A percentile compares a stretch with the other conserved stretches of the same genome.
These are phyloP conservation scores for Aspergillus sclerotiicarbonarius DNA, from an alignment of 495 filamentous ascomycete genomes.

Conservation along the genomic window DNA sequence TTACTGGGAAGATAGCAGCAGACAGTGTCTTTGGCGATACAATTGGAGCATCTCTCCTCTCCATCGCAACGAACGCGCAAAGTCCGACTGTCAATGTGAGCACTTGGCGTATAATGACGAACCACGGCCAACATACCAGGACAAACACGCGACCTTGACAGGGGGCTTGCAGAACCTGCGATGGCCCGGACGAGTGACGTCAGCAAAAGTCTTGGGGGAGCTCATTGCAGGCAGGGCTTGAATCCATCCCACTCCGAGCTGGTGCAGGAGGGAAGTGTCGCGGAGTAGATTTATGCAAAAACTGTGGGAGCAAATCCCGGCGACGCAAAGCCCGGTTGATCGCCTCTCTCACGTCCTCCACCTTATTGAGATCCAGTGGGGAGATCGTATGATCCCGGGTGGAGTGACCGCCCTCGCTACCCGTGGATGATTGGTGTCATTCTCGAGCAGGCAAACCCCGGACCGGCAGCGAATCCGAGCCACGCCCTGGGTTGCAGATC, in stretches of 20 bases:
- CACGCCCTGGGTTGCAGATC: too few relatives aligned
- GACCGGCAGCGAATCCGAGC: too few relatives aligned
- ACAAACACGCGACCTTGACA: conserved; percentile 49
- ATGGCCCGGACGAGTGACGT: conserved; percentile 3
- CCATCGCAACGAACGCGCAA: conserved; percentile 48
- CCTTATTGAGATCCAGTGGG: too few relatives aligned
- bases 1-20: conserved; percentile 45
- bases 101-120: conserved; percentile 4
- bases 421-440: too few relatives aligned
- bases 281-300: neutral
- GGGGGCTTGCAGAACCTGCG: conserved; percentile 32
- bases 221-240: too few relatives aligned
- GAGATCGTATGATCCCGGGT: too few relatives aligned
- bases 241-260: too few relatives aligned
- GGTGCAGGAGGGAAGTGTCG: too few relatives aligned
- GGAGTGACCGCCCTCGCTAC: too few relatives aligned
- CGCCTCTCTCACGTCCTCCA: too few relatives aligned
- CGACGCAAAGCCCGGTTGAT: too few relatives aligned
- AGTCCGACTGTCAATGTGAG: conserved; percentile 31
- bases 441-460: too few relatives aligned
- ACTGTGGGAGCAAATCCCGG: neutral
- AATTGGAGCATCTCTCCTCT: conserved; percentile 39
- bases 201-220: neutral
- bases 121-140: conserved; percentile 41
- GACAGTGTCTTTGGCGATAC: conserved; percentile 35